phyloP scores from a whole-genome alignment of 2,329 filamentous ascomycete species.

The Colletotrichum sidae region DNA sequence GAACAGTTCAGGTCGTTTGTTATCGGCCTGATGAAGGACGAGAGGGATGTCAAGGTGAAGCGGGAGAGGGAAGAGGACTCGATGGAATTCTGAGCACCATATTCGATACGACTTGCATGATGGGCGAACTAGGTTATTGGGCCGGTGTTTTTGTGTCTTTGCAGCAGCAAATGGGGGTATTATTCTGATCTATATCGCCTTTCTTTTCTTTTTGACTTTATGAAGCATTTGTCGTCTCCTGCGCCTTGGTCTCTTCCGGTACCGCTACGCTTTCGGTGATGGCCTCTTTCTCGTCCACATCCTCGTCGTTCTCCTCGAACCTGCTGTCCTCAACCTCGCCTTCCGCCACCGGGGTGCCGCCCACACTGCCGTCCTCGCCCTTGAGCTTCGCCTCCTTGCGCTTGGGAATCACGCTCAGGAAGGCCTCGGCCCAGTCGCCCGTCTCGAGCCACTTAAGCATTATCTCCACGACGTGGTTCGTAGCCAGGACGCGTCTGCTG shows the following conservation, averaged over 20 bases:
- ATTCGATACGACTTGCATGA: slow-evolving; percentile 36
- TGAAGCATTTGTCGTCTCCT: slow-evolving; percentile 5
- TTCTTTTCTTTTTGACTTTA: not conserved
- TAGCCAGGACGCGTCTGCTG: slow-evolving; percentile 86
- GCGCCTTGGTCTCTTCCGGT: slow-evolving; percentile 13
- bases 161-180: slow-evolving; percentile 28
- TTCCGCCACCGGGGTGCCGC: slow-evolving; percentile 42
- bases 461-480: slow-evolving; percentile 97
- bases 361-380: slow-evolving; percentile 21
- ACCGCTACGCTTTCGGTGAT: slow-evolving; percentile 20
- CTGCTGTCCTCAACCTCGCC: slow-evolving; percentile 42
- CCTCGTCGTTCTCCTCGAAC: slow-evolving; percentile 43
- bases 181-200: slow-evolving; percentile 14
- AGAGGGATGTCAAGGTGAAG: slow-evolving; percentile 67
- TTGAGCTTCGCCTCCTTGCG: slow-evolving; percentile 84
- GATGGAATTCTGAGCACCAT: slow-evolving; percentile 63
- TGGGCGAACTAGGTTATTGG: slow-evolving; percentile 17
- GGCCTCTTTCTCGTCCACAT: slow-evolving; percentile 44
- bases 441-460: slow-evolving; percentile 94
- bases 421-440: slow-evolving; percentile 92
- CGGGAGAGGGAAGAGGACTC: slow-evolving; percentile 64
- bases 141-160: slow-evolving; percentile 24
- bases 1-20: slow-evolving; percentile 91
- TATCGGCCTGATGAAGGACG: slow-evolving; percentile 80
- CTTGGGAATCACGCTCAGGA: slow-evolving; percentile 88